These are phyloP conservation scores for Trichoderma virens DNA, from an alignment of 495 filamentous ascomycete species.

Conservation along the genomic window DNA sequence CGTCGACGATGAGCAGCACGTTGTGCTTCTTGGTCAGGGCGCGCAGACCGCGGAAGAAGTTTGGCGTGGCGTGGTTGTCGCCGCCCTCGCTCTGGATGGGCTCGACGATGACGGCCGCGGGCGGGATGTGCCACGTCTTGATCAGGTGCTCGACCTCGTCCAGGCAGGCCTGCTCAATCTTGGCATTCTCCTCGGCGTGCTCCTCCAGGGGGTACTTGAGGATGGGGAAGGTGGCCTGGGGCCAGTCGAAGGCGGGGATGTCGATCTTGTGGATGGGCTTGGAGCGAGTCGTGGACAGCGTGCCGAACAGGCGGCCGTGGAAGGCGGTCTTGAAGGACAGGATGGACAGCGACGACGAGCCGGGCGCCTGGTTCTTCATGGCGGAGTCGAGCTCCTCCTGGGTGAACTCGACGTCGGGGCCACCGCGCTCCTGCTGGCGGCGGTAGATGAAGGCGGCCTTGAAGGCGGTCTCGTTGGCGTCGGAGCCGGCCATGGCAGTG, in stretches of 20 bases:
- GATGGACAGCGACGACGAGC: conserved; percentile 79
- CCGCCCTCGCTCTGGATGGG: conserved; percentile 98
- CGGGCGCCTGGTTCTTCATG: conserved; percentile 83
- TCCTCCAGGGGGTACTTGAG: conserved; percentile 89
- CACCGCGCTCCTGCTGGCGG: conserved; percentile 81
- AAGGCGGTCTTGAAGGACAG: conserved; percentile 89
- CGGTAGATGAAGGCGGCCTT: conserved; percentile 99
- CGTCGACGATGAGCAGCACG: conserved; percentile 92
- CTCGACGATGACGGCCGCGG: conserved; percentile 83
- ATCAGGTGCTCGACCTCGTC: conserved; percentile 84
- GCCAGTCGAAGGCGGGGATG: conserved; percentile 98
- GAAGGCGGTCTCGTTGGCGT: conserved; percentile 98
- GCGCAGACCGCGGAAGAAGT: conserved; percentile 86
- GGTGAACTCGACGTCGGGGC: conserved; percentile 72
- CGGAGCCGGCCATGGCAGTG: conserved; percentile 90
- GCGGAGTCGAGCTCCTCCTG: conserved; percentile 65
- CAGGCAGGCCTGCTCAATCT: conserved; percentile 78
- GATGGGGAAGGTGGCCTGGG: conserved; percentile 83
- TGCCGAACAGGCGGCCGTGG: conserved; percentile 93
- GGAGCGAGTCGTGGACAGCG: conserved; percentile 84
- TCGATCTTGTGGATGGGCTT: conserved; percentile 99
- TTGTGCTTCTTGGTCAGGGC: conserved; percentile 77
- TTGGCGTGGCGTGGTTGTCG: conserved; percentile 93
- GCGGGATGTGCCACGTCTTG: conserved; percentile 75
- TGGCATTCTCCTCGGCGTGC: conserved; percentile 71